These are phyloP conservation scores for Sporothrix variecibatus DNA, from an alignment of 2,329 filamentous ascomycete genomes.

Conservation along the genomic window DNA sequence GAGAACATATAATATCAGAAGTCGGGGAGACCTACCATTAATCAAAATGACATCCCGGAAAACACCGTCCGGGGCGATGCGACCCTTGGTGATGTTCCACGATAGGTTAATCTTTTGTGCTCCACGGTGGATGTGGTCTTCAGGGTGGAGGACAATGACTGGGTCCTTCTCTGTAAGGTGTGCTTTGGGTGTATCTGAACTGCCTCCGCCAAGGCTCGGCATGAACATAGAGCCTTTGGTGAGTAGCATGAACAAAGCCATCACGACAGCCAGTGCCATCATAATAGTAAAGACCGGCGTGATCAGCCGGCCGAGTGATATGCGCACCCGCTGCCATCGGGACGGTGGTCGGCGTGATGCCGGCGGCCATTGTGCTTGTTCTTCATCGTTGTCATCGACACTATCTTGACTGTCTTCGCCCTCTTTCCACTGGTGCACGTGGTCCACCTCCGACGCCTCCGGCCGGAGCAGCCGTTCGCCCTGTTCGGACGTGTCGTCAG, in stretches of 20 bases:
- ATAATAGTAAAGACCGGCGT: not conserved
- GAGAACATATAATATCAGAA: not conserved
- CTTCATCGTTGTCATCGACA: not conserved
- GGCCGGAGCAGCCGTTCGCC: constrained; percentile 16
- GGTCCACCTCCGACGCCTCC: not conserved
- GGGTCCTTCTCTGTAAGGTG: not conserved
- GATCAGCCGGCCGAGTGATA: too few relatives aligned
- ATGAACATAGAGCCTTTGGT: not conserved
- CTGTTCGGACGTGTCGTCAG: constrained; percentile 10
- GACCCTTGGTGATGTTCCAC: constrained; percentile 46
- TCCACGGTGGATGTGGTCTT: constrained; percentile 44
- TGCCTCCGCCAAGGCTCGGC: not conserved
- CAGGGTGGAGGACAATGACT: constrained; percentile 40
- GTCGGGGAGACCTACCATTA: constrained; percentile 42
- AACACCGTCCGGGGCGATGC: constrained; percentile 52
- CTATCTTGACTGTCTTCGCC: not conserved
- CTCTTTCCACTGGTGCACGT: not conserved
- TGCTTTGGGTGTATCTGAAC: not conserved
- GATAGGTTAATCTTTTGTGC: constrained; percentile 39
- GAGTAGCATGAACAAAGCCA: not conserved
- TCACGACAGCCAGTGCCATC: not conserved
- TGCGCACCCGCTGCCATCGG: not conserved
- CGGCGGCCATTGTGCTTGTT: constrained; percentile 1
- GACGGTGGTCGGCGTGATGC: not conserved
- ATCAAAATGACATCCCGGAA: constrained; percentile 51